Evolutionary conservation across 2,329 filamentous ascomycete species (phyloP), one percentile per base, ranked within the genome.

Genomic region (Stachybotrys elegans): DNA sequence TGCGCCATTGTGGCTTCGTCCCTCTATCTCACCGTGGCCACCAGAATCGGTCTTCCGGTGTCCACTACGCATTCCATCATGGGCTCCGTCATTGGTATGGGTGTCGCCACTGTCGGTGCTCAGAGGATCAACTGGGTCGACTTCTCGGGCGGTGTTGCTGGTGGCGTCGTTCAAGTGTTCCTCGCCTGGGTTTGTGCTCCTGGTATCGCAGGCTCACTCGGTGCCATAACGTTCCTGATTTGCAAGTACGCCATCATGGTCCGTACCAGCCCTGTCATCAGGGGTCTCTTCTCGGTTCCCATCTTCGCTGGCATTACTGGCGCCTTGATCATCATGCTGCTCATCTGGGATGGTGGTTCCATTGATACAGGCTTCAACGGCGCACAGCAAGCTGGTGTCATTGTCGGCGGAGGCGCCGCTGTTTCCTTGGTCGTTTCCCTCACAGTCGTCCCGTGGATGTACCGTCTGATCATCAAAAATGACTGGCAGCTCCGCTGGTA

Each of bases 21-120:
- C 0, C 50, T 65, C 14, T 82, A 76, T 64, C 69, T 83, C n/a
- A 79, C 78, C 47, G 57, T 78, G 48, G 73, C 73, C 31, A 82
- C 79, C 4, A 60, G 57, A 31, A 56, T 74, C 49, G 77, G 76
- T 29, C 68, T 80, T 50, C 79, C 78, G 27, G 78, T 82, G 17
- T 81, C 77, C 0, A 81, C 79, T 4, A 83, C 79, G 2, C 78
- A 82, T 58, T 79, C 77, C 12, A 72, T 82, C 47, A 72, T 82
- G 48, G 77, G 76, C 16, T 76, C 76, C 49, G 70, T 83, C 22
- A 66, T 81, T 44, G 79, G 79, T 44, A 76, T 81, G 55, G 79
- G 78, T 39, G 67, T 83, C 29, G 79, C 76, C 13, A 60, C 69
- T 8, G 62, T 81, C 22, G 79, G 79, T 6, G 60, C 66, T 3